A percentile compares a stretch with the other conserved stretches of the same genome.
phyloP scores from a whole-genome alignment of 2,329 filamentous ascomycete species.

The Metarhizium brunneum region DNA sequence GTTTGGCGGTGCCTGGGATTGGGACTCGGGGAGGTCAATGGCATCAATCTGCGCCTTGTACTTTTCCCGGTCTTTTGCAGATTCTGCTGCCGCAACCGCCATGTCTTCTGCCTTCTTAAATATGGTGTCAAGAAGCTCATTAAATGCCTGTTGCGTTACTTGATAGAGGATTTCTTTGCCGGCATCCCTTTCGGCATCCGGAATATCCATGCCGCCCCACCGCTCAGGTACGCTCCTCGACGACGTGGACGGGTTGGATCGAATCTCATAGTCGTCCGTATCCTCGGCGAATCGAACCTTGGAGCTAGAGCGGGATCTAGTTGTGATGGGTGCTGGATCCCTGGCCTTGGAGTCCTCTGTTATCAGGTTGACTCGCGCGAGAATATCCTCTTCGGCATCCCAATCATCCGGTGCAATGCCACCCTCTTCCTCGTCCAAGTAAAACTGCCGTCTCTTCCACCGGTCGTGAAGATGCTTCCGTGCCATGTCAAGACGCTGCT shows the following conservation, averaged over 20 bases:
- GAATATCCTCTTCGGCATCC: constrained; percentile 49
- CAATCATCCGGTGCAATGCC: constrained; percentile 55
- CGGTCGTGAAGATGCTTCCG: constrained; percentile 54
- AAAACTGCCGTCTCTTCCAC: constrained; percentile 71
- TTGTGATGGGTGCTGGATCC: constrained; percentile 18
- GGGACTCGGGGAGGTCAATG: constrained; percentile 20
- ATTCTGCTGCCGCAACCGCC: constrained; percentile 57
- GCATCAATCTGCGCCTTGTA: constrained; percentile 40
- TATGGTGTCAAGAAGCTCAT: constrained; percentile 79
- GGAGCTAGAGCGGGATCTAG: constrained; percentile 59
- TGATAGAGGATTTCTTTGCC: constrained; percentile 87
- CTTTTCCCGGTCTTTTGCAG: constrained; percentile 50
- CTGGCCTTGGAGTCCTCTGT: constrained; percentile 33
- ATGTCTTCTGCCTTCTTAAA: constrained; percentile 76
- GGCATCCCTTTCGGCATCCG: constrained; percentile 70
- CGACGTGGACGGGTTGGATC: constrained; percentile 64
- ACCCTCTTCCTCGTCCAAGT: constrained; percentile 79
- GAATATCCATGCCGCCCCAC: constrained; percentile 71
- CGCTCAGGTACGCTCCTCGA: constrained; percentile 64
- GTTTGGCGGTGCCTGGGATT: constrained; percentile 10
- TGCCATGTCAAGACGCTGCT: constrained; percentile 32
- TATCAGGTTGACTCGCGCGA: constrained; percentile 23
- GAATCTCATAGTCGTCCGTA: constrained; percentile 56
- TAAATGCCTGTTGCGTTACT: constrained; percentile 81
- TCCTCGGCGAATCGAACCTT: constrained; percentile 72